Evolutionary conservation across 192 early-diverging fungal species (phyloP).

Genomic region (Helicostylum pulchrum): DNA sequence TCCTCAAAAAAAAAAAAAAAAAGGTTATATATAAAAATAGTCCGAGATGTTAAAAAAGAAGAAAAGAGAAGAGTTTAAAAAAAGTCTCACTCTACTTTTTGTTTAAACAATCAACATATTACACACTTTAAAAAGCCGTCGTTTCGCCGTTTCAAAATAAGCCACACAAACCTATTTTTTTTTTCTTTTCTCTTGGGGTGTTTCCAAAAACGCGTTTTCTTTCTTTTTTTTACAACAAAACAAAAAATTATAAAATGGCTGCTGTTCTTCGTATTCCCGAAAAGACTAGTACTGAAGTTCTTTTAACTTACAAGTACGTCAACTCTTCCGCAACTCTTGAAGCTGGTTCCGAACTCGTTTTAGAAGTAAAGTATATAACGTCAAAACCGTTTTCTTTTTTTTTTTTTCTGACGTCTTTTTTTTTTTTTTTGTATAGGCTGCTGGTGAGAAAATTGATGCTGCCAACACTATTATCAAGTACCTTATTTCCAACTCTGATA

Average conservation of each 20-base stretch:
- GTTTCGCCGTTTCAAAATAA: too few species aligned
- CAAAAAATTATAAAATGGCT: slow-evolving; percentile 16
- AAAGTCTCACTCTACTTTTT: too few species aligned
- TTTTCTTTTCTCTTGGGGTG: too few species aligned
- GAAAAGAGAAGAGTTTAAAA: too few species aligned
- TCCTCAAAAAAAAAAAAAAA: too few species aligned
- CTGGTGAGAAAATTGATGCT: slow-evolving; percentile 17
- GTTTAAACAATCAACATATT: too few species aligned
- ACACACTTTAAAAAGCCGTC: too few species aligned
- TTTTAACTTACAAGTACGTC: slow-evolving; percentile 13
- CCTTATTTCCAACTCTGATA: slow-evolving; percentile 20
- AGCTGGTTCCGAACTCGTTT: slow-evolving; percentile 12
- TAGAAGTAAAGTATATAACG: slow-evolving; percentile 18
- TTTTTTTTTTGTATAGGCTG: slow-evolving; percentile 10
- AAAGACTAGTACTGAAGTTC: slow-evolving; percentile 24
- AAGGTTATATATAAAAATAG: too few species aligned
- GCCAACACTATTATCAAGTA: slow-evolving; percentile 29
- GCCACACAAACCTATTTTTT: too few species aligned
- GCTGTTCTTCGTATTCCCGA: slow-evolving; percentile 24
- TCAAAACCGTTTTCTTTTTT: background rate
- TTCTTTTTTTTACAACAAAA: too few species aligned
- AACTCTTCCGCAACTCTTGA: slow-evolving; percentile 16
- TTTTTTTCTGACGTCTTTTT: background rate
- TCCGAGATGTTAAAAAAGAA: too few species aligned
- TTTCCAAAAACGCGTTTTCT: too few species aligned